Conservation (phyloP, 2,329 filamentous ascomycete species). For the Fusarium palustre region DNA sequence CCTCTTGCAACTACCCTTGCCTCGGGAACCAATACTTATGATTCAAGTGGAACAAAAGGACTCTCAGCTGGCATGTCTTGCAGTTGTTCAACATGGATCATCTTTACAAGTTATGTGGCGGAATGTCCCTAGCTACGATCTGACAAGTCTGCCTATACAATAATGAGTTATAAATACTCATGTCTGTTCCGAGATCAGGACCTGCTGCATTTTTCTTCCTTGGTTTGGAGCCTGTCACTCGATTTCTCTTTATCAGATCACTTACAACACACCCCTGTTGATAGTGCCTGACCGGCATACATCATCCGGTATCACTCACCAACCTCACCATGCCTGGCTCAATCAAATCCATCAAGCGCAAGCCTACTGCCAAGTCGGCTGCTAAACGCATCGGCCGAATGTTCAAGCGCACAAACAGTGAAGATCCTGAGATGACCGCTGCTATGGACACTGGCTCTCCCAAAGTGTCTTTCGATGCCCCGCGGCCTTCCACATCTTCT, state of each 20-base stretch:
- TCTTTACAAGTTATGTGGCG: slow-evolving; percentile 25
- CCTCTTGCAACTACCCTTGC: slow-evolving; percentile 15
- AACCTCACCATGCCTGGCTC: slow-evolving; percentile 25
- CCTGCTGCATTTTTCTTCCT: background rate
- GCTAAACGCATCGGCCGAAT: slow-evolving; percentile 40
- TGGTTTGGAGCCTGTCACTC: background rate
- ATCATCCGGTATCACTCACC: background rate
- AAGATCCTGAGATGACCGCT: slow-evolving; percentile 14
- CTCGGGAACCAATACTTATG: slow-evolving; percentile 14
- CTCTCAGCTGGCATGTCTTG: slow-evolving; percentile 33
- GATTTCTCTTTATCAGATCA: background rate
- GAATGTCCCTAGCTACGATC: slow-evolving; percentile 8
- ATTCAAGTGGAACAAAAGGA: slow-evolving; percentile 19
- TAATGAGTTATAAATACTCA: slow-evolving; percentile 32
- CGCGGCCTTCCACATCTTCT: slow-evolving; percentile 30
- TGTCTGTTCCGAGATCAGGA: background rate
- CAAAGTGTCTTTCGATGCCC: slow-evolving; percentile 26
- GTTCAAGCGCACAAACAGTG: slow-evolving; percentile 32
- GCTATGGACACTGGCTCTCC: background rate
- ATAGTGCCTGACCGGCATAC: background rate
- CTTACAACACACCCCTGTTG: background rate
- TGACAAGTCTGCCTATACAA: background rate
- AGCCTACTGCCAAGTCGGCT: slow-evolving; percentile 32
- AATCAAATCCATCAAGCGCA: slow-evolving; percentile 35
- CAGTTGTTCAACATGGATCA: slow-evolving; percentile 37